These are phyloP conservation scores for Paramecium tetraurelia DNA, from an alignment of 73 alveolate genomes.

Conservation along the genomic window DNA sequence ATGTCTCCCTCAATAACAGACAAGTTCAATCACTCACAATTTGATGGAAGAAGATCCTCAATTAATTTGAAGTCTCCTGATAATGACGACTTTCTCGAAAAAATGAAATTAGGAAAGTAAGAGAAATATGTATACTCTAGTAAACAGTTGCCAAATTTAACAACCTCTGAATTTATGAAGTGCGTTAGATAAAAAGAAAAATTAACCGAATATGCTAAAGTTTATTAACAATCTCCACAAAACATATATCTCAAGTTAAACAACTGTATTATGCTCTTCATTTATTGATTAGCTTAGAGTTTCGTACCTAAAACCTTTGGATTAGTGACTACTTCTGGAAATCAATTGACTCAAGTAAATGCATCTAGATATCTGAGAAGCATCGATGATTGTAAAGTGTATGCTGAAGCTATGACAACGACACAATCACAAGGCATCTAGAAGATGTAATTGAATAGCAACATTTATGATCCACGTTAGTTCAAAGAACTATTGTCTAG, in stretches of 20 bases:
- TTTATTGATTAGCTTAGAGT: not conserved
- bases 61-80: not conserved
- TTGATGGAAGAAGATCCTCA: not conserved
- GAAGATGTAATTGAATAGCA: not conserved
- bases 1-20: not conserved
- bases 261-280: not conserved
- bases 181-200: not conserved
- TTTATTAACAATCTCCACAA: not conserved
- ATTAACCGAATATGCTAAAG: slow-evolving; percentile 23
- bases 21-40: not conserved
- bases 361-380: not conserved
- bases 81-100: not conserved
- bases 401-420: not conserved
- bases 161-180: not conserved
- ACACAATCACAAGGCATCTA: not conserved
- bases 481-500: not conserved
- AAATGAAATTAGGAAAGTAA: slow-evolving; percentile 21
- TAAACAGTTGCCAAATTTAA: not conserved
- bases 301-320: slow-evolving; percentile 36
- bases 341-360: not conserved
- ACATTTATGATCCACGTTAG: not conserved
- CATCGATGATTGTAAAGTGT: not conserved
- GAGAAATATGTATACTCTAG: not conserved
- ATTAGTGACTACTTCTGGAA: not conserved
- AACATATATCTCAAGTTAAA: not conserved